Evolutionary conservation across 2,329 filamentous ascomycete genomes (phyloP).

Genomic region (Neofusicoccum sp.): DNA sequence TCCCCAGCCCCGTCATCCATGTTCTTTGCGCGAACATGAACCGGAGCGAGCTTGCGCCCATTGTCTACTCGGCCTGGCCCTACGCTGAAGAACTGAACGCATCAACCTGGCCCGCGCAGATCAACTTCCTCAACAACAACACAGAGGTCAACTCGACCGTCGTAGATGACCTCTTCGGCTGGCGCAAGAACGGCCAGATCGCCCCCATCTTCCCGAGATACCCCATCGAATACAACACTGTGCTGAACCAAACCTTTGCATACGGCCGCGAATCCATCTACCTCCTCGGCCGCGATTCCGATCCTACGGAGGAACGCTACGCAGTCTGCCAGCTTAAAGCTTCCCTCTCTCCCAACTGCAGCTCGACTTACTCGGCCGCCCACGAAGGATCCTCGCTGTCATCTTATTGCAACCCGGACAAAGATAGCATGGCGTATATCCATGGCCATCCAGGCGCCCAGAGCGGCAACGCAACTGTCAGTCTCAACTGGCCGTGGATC

Average conservation of each 20-base stretch:
- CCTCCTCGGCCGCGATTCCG: slow-evolving; percentile 53
- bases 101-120: slow-evolving; percentile 28
- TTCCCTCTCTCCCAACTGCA: slow-evolving; percentile 66
- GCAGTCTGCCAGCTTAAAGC: slow-evolving; percentile 70
- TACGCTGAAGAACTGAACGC: slow-evolving; percentile 34
- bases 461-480: slow-evolving; percentile 47
- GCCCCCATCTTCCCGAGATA: slow-evolving; percentile 48
- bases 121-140: slow-evolving; percentile 4
- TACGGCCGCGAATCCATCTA: slow-evolving; percentile 60
- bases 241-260: slow-evolving; percentile 40
- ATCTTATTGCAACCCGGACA: slow-evolving; percentile 62
- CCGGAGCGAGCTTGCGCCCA: slow-evolving; percentile 59
- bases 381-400: slow-evolving; percentile 60
- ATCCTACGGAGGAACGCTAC: slow-evolving; percentile 49
- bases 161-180: slow-evolving; percentile 72
- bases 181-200: slow-evolving; percentile 64
- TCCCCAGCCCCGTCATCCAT: slow-evolving; percentile 71
- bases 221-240: slow-evolving; percentile 67
- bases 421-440: slow-evolving; percentile 60
- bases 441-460: slow-evolving; percentile 57
- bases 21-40: slow-evolving; percentile 72
- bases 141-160: slow-evolving; percentile 39
- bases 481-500: slow-evolving; percentile 48
- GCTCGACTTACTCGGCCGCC: slow-evolving; percentile 56
- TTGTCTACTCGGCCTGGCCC: slow-evolving; percentile 67